phyloP scores from a whole-genome alignment of 2,329 filamentous ascomycete genomes.

The Fusarium cyanostomum region DNA sequence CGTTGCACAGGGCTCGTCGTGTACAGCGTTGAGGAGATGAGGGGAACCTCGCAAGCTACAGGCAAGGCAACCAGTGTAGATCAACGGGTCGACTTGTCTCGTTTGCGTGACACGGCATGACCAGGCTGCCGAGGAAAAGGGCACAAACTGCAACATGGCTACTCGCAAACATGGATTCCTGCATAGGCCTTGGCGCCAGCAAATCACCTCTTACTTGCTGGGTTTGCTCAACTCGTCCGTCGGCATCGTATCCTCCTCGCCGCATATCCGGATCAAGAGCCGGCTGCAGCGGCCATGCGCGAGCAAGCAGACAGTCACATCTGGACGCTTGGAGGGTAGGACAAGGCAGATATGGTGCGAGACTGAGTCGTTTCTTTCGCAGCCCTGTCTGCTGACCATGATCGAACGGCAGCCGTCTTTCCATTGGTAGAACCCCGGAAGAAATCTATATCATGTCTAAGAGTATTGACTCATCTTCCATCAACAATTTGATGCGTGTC shows the following conservation, averaged over 20 bases:
- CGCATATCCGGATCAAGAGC: slow-evolving; percentile 12
- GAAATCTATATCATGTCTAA: too few relatives aligned
- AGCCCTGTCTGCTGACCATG: too few relatives aligned
- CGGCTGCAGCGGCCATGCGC: slow-evolving; percentile 28
- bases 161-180: background rate
- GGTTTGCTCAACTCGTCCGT: background rate
- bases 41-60: too few relatives aligned
- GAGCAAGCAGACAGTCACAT: slow-evolving; percentile 25
- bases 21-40: background rate
- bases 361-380: too few relatives aligned
- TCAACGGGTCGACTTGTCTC: too few relatives aligned
- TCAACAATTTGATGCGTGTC: too few relatives aligned
- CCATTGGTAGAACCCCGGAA: too few relatives aligned
- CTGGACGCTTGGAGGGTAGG: slow-evolving; percentile 7
- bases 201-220: background rate
- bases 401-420: too few relatives aligned
- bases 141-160: background rate
- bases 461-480: too few relatives aligned
- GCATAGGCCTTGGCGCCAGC: background rate
- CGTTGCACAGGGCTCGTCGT: background rate
- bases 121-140: too few relatives aligned
- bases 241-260: background rate
- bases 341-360: slow-evolving; percentile 4
- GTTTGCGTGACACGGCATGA: too few relatives aligned
- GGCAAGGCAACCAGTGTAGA: too few relatives aligned